Percentiles rank a stretch among this genome's conserved stretches.
Conservation (phyloP, 768 basidiomycete genomes). For the Sporobolomyces pararoseus region DNA sequence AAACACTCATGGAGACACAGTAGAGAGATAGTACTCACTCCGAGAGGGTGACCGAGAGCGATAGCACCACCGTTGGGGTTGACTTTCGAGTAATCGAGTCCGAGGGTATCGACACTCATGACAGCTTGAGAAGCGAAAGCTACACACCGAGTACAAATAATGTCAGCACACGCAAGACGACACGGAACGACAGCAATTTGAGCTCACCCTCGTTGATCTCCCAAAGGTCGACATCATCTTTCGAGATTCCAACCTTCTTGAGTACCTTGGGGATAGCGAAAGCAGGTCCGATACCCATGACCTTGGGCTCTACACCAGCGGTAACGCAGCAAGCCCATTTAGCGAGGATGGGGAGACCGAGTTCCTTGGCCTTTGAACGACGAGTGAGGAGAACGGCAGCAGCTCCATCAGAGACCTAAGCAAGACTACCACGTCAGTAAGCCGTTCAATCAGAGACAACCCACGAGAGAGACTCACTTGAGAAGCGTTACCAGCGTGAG, state of each 20-base stretch:
- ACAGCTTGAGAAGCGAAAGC: slow-evolving; percentile 70
- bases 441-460: neutral
- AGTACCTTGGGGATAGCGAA: slow-evolving; percentile 75
- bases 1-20: too few relatives aligned
- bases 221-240: slow-evolving; percentile 77
- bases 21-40: slow-evolving; percentile 48
- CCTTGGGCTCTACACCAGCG: slow-evolving; percentile 61
- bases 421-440: neutral
- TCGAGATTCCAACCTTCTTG: slow-evolving; percentile 61
- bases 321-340: slow-evolving; percentile 70
- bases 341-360: slow-evolving; percentile 79
- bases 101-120: slow-evolving; percentile 65
- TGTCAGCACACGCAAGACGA: too few relatives aligned
- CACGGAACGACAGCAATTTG: neutral
- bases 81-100: slow-evolving; percentile 61
- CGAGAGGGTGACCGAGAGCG: slow-evolving; percentile 73
- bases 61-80: slow-evolving; percentile 86
- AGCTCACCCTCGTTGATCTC: slow-evolving; percentile 47
- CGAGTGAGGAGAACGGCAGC: slow-evolving; percentile 81
- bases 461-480: slow-evolving; percentile 31
- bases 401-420: slow-evolving; percentile 78
- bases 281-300: slow-evolving; percentile 62
- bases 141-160: too few relatives aligned
- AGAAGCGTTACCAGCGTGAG: slow-evolving; percentile 50
- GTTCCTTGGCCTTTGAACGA: slow-evolving; percentile 71